A percentile compares a stretch with the other conserved stretches of the same genome.
These are phyloP conservation scores for Macrocybe sp. DNA, from an alignment of 1,284 basidiomycete genomes.

Conservation along the genomic window DNA sequence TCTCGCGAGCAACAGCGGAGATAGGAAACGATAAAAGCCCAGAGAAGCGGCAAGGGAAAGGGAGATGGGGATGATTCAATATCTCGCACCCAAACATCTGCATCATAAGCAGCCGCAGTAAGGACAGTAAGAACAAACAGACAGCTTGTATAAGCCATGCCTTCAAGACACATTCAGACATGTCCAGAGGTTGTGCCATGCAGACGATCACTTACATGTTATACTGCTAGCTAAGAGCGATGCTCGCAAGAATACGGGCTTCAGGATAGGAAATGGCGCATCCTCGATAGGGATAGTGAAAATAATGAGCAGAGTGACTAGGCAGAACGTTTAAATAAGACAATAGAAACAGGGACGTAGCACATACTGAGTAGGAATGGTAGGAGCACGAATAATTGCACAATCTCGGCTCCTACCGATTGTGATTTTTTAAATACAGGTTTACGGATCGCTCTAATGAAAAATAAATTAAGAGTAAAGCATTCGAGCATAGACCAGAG, in stretches of 20 bases:
- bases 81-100: conserved; percentile 45
- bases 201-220: no score
- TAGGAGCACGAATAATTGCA: conserved; percentile 37
- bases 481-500: neutral
- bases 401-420: conserved; percentile 37
- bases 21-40: conserved; percentile 34
- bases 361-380: conserved; percentile 45
- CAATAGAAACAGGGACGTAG: conserved; percentile 1
- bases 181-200: neutral
- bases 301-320: conserved; percentile 37
- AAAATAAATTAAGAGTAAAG: conserved; percentile 1
- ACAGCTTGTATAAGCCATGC: conserved; percentile 35
- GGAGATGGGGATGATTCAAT: conserved; percentile 55
- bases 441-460: conserved; percentile 23
- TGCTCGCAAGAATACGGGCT: no score
- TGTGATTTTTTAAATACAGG: conserved; percentile 29
- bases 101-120: conserved; percentile 42
- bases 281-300: conserved; percentile 18
- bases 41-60: conserved; percentile 39
- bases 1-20: conserved; percentile 17
- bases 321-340: neutral
- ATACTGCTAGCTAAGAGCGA: no score
- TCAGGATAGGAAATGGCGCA: neutral
- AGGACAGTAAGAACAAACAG: conserved; percentile 34
- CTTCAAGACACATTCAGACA: conserved; percentile 20